Evolutionary conservation across 129 eudicot species (phyloP).

Genomic region (Helianthus annuus): HanXRQr2.0-SUNRISE NC_035435.2:112497704-112498203

Average conservation of each 20-base stretch:
- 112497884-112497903: not conserved
- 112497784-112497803: not conserved
- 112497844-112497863: not conserved
- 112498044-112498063: slow-evolving; percentile 72
- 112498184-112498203: slow-evolving; percentile 74
- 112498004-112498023: slow-evolving; percentile 7
- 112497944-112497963: not conserved
- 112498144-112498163: slow-evolving; percentile 76
- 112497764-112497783: not conserved
- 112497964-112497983: not conserved
- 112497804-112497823: not conserved
- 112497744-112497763: not conserved
- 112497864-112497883: not conserved
- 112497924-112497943: not conserved
- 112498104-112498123: slow-evolving; percentile 93
- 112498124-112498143: slow-evolving; percentile 91
- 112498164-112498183: slow-evolving; percentile 92
- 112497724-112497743: not conserved
- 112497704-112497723: too few species aligned
- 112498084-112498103: slow-evolving; percentile 98
- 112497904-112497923: slow-evolving; percentile 1
- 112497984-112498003: not conserved
- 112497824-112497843: not conserved
- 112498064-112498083: slow-evolving; percentile 98
- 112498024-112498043: slow-evolving; percentile 18